Conservation (phyloP, 768 basidiomycete species). For the Boletellus ananas region DNA sequence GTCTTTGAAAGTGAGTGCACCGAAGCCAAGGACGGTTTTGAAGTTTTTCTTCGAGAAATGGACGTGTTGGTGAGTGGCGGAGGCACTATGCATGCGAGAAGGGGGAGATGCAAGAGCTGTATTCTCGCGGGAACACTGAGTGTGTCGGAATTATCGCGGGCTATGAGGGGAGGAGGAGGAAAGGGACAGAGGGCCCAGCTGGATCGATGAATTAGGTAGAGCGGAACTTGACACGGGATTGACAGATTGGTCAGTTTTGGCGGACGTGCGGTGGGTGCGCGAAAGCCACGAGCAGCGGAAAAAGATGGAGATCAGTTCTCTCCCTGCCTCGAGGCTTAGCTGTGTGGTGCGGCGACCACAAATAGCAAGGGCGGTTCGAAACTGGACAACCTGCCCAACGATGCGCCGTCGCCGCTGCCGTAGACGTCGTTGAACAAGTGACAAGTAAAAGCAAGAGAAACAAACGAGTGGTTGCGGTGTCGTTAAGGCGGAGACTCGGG, state of each 20-base stretch:
- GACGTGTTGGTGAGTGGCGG: slow-evolving; percentile 34
- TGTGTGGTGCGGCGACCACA: slow-evolving; percentile 18
- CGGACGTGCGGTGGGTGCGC: slow-evolving; percentile 34
- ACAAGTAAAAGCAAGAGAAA: slow-evolving; percentile 3
- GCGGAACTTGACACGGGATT: slow-evolving; percentile 25
- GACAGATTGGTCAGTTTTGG: slow-evolving; percentile 28
- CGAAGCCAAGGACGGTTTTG: slow-evolving; percentile 46
- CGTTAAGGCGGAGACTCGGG: slow-evolving; percentile 23
- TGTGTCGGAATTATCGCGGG: slow-evolving; percentile 26
- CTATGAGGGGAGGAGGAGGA: slow-evolving; percentile 23
- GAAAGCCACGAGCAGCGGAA: slow-evolving; percentile 33
- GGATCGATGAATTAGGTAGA: slow-evolving; percentile 31
- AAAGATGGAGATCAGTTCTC: slow-evolving; percentile 25
- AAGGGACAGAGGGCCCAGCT: slow-evolving; percentile 23
- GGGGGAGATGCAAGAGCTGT: slow-evolving; percentile 15
- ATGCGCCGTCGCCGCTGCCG: slow-evolving; percentile 1
- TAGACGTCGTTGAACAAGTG: slow-evolving; percentile 4
- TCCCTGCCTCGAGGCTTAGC: slow-evolving; percentile 31
- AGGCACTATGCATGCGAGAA: slow-evolving; percentile 44
- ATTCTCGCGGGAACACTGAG: slow-evolving; percentile 26
- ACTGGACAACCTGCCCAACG: slow-evolving; percentile 8
- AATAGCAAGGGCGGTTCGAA: slow-evolving; percentile 18
- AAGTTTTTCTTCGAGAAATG: slow-evolving; percentile 43
- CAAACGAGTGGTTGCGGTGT: slow-evolving; percentile 12
- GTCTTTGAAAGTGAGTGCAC: slow-evolving; percentile 35